Evolutionary conservation across 345 rosid genomes (phyloP).

Genomic region (Gossypium herbaceum): DNA sequence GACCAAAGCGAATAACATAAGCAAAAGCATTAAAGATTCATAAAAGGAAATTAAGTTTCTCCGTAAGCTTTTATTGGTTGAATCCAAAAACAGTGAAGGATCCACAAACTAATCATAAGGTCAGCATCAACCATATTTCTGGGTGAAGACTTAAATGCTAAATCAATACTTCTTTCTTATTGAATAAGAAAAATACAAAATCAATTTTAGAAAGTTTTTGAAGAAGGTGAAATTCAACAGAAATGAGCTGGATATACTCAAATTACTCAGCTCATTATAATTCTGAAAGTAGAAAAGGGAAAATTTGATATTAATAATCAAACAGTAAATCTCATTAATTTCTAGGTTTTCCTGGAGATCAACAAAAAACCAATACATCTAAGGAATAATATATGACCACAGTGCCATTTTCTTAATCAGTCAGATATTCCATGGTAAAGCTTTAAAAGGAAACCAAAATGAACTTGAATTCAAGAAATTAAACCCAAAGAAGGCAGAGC

Average conservation of each 20-base stretch:
- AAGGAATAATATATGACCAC: neutral
- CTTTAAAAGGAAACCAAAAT: neutral
- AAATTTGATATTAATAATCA: neutral
- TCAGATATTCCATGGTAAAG: neutral
- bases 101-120: slow-evolving; percentile 1
- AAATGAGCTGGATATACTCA: neutral
- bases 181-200: neutral
- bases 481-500: neutral
- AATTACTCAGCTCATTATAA: neutral
- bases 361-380: neutral
- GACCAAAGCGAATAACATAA: neutral
- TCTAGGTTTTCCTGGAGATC: neutral
- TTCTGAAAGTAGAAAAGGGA: neutral
- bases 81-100: slow-evolving; percentile 4
- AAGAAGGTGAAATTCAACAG: neutral
- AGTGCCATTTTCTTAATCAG: neutral
- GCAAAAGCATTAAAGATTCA: neutral
- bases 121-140: slow-evolving; percentile 1
- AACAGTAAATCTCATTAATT: neutral
- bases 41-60: slow-evolving; percentile 1
- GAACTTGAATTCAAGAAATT: neutral
- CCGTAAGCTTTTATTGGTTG: neutral
- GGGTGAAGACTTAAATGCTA: neutral
- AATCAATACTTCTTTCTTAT: neutral
- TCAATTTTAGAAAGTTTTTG: neutral